Percentiles rank a stretch among this genome's conserved stretches.
Conservation (phyloP, 768 basidiomycete genomes). For the Mycena filopes region DNA sequence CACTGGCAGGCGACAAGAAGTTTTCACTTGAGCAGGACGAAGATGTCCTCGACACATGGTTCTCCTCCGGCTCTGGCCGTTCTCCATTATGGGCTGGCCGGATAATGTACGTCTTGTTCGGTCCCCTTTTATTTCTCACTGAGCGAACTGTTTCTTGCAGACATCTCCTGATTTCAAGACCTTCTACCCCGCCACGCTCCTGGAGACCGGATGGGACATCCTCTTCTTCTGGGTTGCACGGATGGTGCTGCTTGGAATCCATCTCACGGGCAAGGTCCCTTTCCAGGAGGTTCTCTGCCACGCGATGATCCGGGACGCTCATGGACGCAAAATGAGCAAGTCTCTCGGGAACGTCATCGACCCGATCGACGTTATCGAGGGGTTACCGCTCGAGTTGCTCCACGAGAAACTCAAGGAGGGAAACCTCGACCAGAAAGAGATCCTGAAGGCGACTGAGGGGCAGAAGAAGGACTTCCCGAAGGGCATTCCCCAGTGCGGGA, state of each 20-base stretch:
- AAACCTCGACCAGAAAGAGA: constrained; percentile 94
- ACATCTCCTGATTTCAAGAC: constrained; percentile 77
- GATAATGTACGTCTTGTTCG: constrained; percentile 65
- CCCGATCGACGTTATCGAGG: constrained; percentile 94
- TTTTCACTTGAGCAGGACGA: constrained; percentile 93
- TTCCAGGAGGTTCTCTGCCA: constrained; percentile 97
- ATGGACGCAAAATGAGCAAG: constrained; percentile 99
- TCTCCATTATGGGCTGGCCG: constrained; percentile 98
- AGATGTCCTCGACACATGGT: constrained; percentile 99
- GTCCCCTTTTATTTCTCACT: constrained; percentile 1
- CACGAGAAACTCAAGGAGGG: constrained; percentile 90
- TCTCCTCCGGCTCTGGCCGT: constrained; percentile 98
- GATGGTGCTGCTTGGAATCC: constrained; percentile 93
- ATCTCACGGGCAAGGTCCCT: constrained; percentile 90
- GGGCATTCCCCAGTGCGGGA: constrained; percentile 98
- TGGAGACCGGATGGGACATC: constrained; percentile 99
- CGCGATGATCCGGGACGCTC: constrained; percentile 98
- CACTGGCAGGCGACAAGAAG: constrained; percentile 69
- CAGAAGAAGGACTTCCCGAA: constrained; percentile 99
- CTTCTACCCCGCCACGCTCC: constrained; percentile 90
- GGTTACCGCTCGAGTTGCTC: constrained; percentile 79
- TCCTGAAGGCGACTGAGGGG: constrained; percentile 88
- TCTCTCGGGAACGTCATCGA: constrained; percentile 98
- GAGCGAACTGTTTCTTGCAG: constrained; percentile 14
- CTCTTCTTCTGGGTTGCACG: constrained; percentile 99